These are phyloP conservation scores for Diaporthe sp. DNA, from an alignment of 2,329 filamentous ascomycete genomes.

Conservation along the genomic window DNA sequence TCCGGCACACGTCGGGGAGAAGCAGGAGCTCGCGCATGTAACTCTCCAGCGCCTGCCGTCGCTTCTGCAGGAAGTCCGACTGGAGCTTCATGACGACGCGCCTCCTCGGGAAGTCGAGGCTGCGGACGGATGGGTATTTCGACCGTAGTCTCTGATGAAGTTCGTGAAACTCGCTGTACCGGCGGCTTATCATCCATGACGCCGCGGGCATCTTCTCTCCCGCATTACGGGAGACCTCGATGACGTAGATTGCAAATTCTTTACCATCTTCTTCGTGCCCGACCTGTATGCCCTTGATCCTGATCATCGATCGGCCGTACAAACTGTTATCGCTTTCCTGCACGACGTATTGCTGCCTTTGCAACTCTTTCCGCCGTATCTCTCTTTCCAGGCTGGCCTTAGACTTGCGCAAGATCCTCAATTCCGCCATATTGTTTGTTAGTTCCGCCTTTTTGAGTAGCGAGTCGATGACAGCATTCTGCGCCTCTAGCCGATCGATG, in stretches of 20 bases:
- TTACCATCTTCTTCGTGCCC: constrained; percentile 92
- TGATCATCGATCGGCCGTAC: constrained; percentile 90
- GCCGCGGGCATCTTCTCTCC: constrained; percentile 98
- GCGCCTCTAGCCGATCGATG: constrained; percentile 88
- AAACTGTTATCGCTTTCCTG: constrained; percentile 98
- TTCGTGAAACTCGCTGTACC: constrained; percentile 98
- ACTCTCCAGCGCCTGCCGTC: constrained; percentile 84
- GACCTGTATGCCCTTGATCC: constrained; percentile 93
- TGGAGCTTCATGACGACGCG: constrained; percentile 97
- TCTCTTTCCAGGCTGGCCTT: constrained; percentile 94
- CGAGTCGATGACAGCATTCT: constrained; percentile 92
- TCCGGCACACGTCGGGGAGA: constrained; percentile 93
- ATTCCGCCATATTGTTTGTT: constrained; percentile 95
- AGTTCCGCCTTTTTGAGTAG: constrained; percentile 94
- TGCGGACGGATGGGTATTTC: constrained; percentile 88
- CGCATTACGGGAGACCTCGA: constrained; percentile 91
- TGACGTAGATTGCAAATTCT: constrained; percentile 92
- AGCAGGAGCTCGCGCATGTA: constrained; percentile 87
- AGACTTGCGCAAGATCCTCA: constrained; percentile 93
- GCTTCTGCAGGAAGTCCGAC: constrained; percentile 93
- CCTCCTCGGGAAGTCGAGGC: constrained; percentile 91
- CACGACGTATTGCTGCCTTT: constrained; percentile 95
- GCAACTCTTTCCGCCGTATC: constrained; percentile 93
- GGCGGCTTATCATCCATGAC: constrained; percentile 90
- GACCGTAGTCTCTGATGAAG: constrained; percentile 90